Percentiles rank a stretch among this genome's conserved stretches.
Evolutionary conservation across 1,284 basidiomycete genomes (phyloP).

Genomic region (Somion occarium): DNA sequence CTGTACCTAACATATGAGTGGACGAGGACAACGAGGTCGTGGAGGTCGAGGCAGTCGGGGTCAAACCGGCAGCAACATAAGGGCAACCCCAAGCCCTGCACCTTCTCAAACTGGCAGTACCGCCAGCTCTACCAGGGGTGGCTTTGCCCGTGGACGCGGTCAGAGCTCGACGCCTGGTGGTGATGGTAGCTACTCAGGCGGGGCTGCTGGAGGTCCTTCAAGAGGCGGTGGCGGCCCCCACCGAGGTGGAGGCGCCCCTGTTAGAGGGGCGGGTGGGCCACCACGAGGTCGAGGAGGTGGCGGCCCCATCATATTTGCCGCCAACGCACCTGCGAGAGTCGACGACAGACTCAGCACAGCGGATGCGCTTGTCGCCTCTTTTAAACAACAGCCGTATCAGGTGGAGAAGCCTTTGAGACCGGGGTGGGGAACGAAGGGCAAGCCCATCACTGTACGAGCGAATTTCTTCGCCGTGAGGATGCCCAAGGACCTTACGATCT

Average conservation of each 20-base stretch:
- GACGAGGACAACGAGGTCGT: constrained; percentile 13
- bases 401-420: constrained; percentile 57
- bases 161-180: constrained; percentile 1
- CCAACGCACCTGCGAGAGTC: constrained; percentile 20
- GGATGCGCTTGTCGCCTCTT: constrained; percentile 40
- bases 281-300: constrained; percentile 4
- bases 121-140: constrained; percentile 1
- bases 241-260: constrained; percentile 1
- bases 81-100: background rate
- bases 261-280: constrained; percentile 4
- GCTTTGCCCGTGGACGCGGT: constrained; percentile 1
- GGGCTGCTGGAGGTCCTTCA: background rate
- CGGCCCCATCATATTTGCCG: constrained; percentile 17
- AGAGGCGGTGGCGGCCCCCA: constrained; percentile 7
- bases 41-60: constrained; percentile 20
- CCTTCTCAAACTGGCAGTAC: background rate
- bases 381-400: constrained; percentile 32
- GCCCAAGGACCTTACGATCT: constrained; percentile 39
- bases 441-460: constrained; percentile 46
- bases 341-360: constrained; percentile 33
- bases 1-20: constrained; percentile 6
- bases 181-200: background rate
- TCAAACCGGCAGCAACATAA: constrained; percentile 4
- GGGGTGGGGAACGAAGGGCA: constrained; percentile 59
- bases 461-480: constrained; percentile 64